Evolutionary conservation across 1,284 basidiomycete genomes (phyloP).

Genomic region (Boletus sp.): DNA sequence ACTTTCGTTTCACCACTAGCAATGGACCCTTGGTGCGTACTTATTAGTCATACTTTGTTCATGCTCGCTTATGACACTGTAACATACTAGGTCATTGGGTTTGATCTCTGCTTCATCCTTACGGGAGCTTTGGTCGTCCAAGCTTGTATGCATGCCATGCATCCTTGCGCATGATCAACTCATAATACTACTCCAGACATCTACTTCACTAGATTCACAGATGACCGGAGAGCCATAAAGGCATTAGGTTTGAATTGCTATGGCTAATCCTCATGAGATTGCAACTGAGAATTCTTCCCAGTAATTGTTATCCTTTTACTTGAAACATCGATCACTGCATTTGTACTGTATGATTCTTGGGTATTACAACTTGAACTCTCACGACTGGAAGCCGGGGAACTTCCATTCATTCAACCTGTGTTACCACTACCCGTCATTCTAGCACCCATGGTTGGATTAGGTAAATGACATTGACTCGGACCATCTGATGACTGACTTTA

Average conservation of each 20-base stretch:
- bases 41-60: background rate
- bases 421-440: background rate
- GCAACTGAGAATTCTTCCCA: background rate
- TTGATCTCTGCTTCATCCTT: constrained; percentile 6
- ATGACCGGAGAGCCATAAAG: constrained; percentile 14
- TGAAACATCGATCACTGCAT: constrained; percentile 20
- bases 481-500: background rate
- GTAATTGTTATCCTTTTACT: constrained; percentile 22
- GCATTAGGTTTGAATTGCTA: constrained; percentile 3
- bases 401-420: background rate
- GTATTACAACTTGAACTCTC: too few species aligned
- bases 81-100: constrained; percentile 4
- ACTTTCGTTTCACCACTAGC: background rate
- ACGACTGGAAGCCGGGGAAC: too few species aligned
- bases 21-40: constrained; percentile 10
- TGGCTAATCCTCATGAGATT: background rate
- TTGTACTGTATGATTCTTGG: constrained; percentile 24
- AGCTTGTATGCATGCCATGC: constrained; percentile 1
- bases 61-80: background rate
- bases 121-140: constrained; percentile 14
- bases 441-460: constrained; percentile 18
- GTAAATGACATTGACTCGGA: constrained; percentile 11
- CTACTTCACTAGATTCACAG: constrained; percentile 17
- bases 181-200: constrained; percentile 5
- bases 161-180: background rate